These are phyloP conservation scores for Fusarium sp. DNA, from an alignment of 2,329 filamentous ascomycete genomes.

Conservation along the genomic window DNA sequence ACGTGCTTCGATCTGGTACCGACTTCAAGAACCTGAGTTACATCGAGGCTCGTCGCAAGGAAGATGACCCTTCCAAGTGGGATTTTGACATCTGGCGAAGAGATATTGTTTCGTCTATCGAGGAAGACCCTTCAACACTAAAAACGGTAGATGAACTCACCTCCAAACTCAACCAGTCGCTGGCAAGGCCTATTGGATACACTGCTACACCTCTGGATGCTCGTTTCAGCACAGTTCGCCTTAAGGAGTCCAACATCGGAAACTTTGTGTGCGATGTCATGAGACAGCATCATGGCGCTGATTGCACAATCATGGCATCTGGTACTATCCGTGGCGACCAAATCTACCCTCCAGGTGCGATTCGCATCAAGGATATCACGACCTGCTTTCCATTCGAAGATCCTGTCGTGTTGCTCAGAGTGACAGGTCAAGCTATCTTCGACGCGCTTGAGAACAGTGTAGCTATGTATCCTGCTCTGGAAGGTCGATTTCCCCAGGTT, in stretches of 20 bases:
- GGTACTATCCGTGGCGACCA: constrained; percentile 90
- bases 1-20: constrained; percentile 86
- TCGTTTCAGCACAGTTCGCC: constrained; percentile 83
- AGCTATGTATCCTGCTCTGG: constrained; percentile 81
- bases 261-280: constrained; percentile 95
- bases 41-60: constrained; percentile 75
- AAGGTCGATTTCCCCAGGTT: constrained; percentile 86
- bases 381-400: constrained; percentile 95
- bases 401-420: constrained; percentile 80
- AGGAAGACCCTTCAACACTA: constrained; percentile 69
- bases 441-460: constrained; percentile 89
- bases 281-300: constrained; percentile 81
- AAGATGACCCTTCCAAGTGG: constrained; percentile 65
- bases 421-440: constrained; percentile 76
- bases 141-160: constrained; percentile 75
- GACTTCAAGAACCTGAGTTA: constrained; percentile 96
- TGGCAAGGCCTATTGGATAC: constrained; percentile 86
- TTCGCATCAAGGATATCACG: constrained; percentile 83
- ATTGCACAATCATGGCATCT: constrained; percentile 85
- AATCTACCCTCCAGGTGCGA: constrained; percentile 82
- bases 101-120: constrained; percentile 76
- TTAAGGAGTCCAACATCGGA: constrained; percentile 82
- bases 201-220: constrained; percentile 85
- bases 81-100: constrained; percentile 80
- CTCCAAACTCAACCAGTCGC: constrained; percentile 75